Evolutionary conservation across 23 red algal genomes (phyloP).

Genomic region (Gracilaria vermiculophylla): DNA sequence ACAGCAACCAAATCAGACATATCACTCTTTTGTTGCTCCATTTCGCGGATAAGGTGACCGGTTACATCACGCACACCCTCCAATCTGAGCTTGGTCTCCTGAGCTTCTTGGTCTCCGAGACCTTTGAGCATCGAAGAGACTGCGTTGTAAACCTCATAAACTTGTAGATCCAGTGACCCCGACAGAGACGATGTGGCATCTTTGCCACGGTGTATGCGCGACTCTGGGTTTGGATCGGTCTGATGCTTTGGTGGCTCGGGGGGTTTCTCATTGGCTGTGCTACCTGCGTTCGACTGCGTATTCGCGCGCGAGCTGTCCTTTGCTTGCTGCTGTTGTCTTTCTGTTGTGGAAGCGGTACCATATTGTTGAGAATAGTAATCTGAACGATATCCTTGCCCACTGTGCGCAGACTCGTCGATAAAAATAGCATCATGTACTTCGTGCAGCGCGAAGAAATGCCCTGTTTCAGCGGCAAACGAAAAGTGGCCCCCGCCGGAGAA

Average conservation of each 20-base stretch:
- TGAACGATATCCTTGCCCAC: constrained; percentile 27
- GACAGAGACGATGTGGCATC: constrained; percentile 19
- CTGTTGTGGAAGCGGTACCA: neutral
- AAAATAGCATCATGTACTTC: constrained; percentile 65
- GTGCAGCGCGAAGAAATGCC: constrained; percentile 75
- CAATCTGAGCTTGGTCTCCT: constrained; percentile 32
- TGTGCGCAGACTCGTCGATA: constrained; percentile 28
- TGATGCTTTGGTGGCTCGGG: neutral
- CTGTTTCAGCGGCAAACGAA: constrained; percentile 74
- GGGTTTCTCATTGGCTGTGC: neutral
- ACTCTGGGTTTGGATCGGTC: constrained; percentile 13
- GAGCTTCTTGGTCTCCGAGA: constrained; percentile 14
- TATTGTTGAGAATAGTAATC: constrained; percentile 35
- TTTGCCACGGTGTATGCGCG: neutral
- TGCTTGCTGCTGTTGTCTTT: neutral
- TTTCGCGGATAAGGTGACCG: constrained; percentile 42
- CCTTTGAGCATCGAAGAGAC: constrained; percentile 29
- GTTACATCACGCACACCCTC: constrained; percentile 45
- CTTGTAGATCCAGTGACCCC: constrained; percentile 48
- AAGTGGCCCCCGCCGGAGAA: constrained; percentile 49
- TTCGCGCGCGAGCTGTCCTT: neutral
- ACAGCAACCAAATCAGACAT: constrained; percentile 15
- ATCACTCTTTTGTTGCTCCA: constrained; percentile 33
- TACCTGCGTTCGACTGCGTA: neutral
- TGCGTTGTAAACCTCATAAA: constrained; percentile 51